Conservation (phyloP, 441 rosid species). For the Adansonia grandidieri region DNA sequence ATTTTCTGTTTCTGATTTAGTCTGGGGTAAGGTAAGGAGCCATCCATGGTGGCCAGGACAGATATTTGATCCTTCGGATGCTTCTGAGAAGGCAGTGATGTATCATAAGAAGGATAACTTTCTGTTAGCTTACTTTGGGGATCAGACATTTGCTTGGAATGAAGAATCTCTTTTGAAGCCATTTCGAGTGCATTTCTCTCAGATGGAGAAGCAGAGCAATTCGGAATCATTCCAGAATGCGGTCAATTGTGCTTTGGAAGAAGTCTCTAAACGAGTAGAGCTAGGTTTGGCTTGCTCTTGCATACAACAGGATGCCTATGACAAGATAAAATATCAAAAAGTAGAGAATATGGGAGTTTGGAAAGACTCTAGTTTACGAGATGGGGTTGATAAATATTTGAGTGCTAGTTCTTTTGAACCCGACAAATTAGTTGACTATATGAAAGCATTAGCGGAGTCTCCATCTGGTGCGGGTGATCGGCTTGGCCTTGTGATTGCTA, state of each 20-base stretch:
- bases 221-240: slow-evolving; percentile 51
- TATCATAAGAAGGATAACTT: slow-evolving; percentile 48
- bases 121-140: slow-evolving; percentile 58
- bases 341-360: slow-evolving; percentile 61
- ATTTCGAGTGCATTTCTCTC: slow-evolving; percentile 44
- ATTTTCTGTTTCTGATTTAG: slow-evolving; percentile 45
- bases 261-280: slow-evolving; percentile 48
- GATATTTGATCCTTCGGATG: slow-evolving; percentile 53
- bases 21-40: slow-evolving; percentile 60
- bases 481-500: slow-evolving; percentile 56
- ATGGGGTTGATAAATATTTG: slow-evolving; percentile 36
- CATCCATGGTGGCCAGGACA: slow-evolving; percentile 70
- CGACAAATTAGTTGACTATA: slow-evolving; percentile 47
- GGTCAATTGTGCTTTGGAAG: slow-evolving; percentile 51
- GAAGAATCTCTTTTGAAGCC: slow-evolving; percentile 47
- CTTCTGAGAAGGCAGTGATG: slow-evolving; percentile 50
- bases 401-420: slow-evolving; percentile 50
- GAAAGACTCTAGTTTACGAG: slow-evolving; percentile 45
- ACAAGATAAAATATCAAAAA: slow-evolving; percentile 47
- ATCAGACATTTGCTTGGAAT: slow-evolving; percentile 59
- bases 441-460: slow-evolving; percentile 56
- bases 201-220: slow-evolving; percentile 47
- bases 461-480: slow-evolving; percentile 54
- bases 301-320: slow-evolving; percentile 43
- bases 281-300: slow-evolving; percentile 50